Evolutionary conservation across 129 eudicot species (phyloP).

Genomic region (Erigeron canadensis): DNA sequence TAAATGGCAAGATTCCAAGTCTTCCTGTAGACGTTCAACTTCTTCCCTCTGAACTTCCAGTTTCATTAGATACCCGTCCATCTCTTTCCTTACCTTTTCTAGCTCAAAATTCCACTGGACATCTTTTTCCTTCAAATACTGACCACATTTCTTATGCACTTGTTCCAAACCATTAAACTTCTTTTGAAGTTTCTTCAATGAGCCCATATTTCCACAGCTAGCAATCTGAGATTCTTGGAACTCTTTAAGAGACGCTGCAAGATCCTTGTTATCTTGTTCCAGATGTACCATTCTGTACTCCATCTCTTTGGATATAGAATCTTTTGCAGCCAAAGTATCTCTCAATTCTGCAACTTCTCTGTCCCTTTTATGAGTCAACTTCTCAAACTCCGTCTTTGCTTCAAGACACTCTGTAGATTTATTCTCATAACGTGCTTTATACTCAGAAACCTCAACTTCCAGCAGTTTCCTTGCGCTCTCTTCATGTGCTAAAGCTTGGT

Average conservation of each 20-base stretch:
- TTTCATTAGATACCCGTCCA: conserved; percentile 32
- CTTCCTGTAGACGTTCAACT: conserved; percentile 39
- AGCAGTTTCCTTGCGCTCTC: conserved; percentile 53
- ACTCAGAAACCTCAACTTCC: conserved; percentile 58
- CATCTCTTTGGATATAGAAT: conserved; percentile 44
- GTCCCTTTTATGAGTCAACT: conserved; percentile 49
- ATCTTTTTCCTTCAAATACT: conserved; percentile 53
- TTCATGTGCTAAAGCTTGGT: conserved; percentile 69
- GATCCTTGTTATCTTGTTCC: conserved; percentile 63
- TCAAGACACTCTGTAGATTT: conserved; percentile 46
- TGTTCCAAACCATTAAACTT: conserved; percentile 52
- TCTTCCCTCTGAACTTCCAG: conserved; percentile 40
- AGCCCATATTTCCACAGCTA: conserved; percentile 34
- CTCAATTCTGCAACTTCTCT: conserved; percentile 57
- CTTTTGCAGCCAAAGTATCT: conserved; percentile 51
- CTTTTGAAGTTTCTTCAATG: conserved; percentile 47
- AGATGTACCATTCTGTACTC: conserved; percentile 46
- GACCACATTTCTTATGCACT: conserved; percentile 47
- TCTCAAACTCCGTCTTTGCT: conserved; percentile 47
- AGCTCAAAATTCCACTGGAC: conserved; percentile 46
- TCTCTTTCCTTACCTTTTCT: conserved; percentile 40
- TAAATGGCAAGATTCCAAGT: conserved; percentile 43
- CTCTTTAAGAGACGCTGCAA: conserved; percentile 47
- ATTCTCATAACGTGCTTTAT: conserved; percentile 47
- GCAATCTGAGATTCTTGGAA: conserved; percentile 51